These are phyloP conservation scores for Hyparrhenia diplandra DNA, from an alignment of 176 grass and related monocot species.

Conservation along the genomic window DNA sequence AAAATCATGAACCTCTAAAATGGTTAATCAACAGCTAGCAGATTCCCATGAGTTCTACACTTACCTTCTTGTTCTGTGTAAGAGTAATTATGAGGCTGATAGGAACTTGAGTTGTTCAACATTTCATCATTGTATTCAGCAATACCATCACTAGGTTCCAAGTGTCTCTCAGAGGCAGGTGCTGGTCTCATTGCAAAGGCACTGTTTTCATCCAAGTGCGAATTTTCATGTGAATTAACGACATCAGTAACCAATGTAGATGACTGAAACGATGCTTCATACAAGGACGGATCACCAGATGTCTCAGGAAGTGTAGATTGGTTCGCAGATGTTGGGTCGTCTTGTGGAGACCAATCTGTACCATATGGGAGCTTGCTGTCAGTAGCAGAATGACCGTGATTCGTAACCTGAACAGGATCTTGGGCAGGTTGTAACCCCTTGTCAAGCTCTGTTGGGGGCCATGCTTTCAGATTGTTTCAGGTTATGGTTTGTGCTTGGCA, in stretches of 20 bases:
- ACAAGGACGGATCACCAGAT: slow-evolving; percentile 35
- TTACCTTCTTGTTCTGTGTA: slow-evolving; percentile 64
- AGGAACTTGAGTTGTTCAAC: slow-evolving; percentile 43
- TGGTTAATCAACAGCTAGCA: slow-evolving; percentile 2
- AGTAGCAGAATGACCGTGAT: slow-evolving; percentile 32
- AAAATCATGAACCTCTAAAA: not conserved
- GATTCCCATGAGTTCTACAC: slow-evolving; percentile 5
- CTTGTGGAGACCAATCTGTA: slow-evolving; percentile 60
- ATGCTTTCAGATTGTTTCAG: slow-evolving; percentile 46
- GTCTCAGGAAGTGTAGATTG: slow-evolving; percentile 37
- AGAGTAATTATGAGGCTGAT: slow-evolving; percentile 48
- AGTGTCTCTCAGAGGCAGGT: slow-evolving; percentile 44
- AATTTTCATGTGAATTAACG: slow-evolving; percentile 43
- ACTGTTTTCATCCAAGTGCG: slow-evolving; percentile 41
- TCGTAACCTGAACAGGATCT: slow-evolving; percentile 43
- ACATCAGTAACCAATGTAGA: slow-evolving; percentile 38
- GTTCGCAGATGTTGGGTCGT: slow-evolving; percentile 39
- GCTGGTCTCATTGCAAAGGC: slow-evolving; percentile 25
- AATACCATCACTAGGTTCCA: slow-evolving; percentile 52
- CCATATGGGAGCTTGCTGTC: slow-evolving; percentile 45
- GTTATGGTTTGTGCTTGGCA: slow-evolving; percentile 46
- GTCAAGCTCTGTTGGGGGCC: slow-evolving; percentile 40
- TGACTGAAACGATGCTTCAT: slow-evolving; percentile 39
- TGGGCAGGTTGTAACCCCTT: slow-evolving; percentile 35
- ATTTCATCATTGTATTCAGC: slow-evolving; percentile 54